Percentiles rank a stretch among this genome's conserved stretches.
Evolutionary conservation across 306 rosid genomes (phyloP).

Genomic region (Ochetophila trinervis): DNA sequence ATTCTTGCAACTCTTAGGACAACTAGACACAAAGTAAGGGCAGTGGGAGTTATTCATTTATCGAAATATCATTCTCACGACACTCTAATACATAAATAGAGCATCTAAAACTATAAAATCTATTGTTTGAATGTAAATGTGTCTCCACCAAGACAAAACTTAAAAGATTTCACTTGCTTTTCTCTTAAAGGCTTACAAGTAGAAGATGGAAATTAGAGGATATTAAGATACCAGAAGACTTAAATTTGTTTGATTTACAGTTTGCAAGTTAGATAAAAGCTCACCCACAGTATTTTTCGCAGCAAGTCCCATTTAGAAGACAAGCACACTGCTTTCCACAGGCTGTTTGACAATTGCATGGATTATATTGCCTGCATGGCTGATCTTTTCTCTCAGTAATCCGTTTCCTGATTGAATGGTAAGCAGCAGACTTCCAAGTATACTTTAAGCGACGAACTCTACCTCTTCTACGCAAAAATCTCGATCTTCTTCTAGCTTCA

Average conservation of each 20-base stretch:
- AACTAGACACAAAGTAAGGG: conserved; percentile 34
- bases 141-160: conserved; percentile 16
- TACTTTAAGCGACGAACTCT: conserved; percentile 97
- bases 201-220: background rate
- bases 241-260: background rate
- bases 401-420: conserved; percentile 93
- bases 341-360: conserved; percentile 90
- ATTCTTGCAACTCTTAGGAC: conserved; percentile 93
- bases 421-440: conserved; percentile 98
- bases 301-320: conserved; percentile 93
- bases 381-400: conserved; percentile 96
- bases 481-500: conserved; percentile 91
- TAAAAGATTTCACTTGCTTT: background rate
- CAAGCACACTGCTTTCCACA: conserved; percentile 97
- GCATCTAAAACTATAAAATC: conserved; percentile 21
- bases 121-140: conserved; percentile 7
- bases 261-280: conserved; percentile 27
- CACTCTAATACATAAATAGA: background rate
- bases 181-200: background rate
- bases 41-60: conserved; percentile 7
- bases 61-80: background rate
- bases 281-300: conserved; percentile 99
- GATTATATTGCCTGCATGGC: conserved; percentile 98
- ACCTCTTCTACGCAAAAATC: conserved; percentile 89
- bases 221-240: background rate